A percentile compares a stretch with the other conserved stretches of the same genome.
These are phyloP conservation scores for Heterobasidion annosum DNA, from an alignment of 1,284 basidiomycete genomes.

Conservation along the genomic window DNA sequence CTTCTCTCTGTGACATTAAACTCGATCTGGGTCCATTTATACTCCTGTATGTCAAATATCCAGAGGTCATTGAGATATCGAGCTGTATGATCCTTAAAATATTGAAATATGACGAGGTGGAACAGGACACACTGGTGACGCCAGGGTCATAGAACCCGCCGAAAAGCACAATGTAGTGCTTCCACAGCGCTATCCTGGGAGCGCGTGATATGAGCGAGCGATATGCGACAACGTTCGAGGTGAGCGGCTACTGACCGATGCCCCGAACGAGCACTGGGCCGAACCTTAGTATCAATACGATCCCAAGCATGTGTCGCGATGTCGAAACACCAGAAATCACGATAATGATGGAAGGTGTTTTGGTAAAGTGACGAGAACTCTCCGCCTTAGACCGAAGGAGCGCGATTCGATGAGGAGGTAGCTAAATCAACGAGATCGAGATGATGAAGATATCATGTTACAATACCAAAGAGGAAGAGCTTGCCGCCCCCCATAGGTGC, in stretches of 20 bases:
- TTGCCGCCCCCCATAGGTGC: constrained; percentile 74
- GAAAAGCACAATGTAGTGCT: constrained; percentile 80
- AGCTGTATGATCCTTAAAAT: constrained; percentile 32
- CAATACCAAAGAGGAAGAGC: constrained; percentile 73
- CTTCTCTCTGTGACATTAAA: constrained; percentile 54
- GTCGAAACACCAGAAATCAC: constrained; percentile 81
- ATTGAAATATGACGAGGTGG: neutral
- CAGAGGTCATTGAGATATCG: constrained; percentile 84
- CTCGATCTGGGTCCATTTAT: constrained; percentile 81
- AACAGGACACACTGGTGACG: constrained; percentile 43
- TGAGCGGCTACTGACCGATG: constrained; percentile 45
- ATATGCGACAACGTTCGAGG: neutral
- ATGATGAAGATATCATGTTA: neutral
- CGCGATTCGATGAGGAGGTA: neutral
- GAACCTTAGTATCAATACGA: constrained; percentile 77
- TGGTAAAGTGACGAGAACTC: constrained; percentile 85
- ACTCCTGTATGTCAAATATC: constrained; percentile 84
- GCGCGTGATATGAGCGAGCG: too few species aligned
- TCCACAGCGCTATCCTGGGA: constrained; percentile 82
- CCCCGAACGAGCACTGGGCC: constrained; percentile 78
- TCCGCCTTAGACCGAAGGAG: constrained; percentile 40
- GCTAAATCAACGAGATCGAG: neutral
- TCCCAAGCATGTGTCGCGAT: constrained; percentile 78
- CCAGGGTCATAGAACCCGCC: constrained; percentile 87
- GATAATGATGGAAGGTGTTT: constrained; percentile 86